phyloP scores from a whole-genome alignment of 2,329 filamentous ascomycete species.

The Onygena corvina region DNA sequence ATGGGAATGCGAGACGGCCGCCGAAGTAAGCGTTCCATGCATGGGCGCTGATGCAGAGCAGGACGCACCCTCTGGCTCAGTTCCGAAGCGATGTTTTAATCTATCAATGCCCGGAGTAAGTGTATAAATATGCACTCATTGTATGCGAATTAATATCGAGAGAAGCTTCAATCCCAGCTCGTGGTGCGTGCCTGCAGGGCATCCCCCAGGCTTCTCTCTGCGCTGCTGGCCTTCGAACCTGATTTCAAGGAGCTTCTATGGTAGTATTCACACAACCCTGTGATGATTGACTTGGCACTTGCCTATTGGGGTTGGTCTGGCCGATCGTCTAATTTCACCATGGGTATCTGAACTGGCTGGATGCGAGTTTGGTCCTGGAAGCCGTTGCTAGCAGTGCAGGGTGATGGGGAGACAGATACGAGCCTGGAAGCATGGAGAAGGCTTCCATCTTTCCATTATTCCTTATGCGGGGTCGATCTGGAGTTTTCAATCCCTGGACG shows the following conservation, averaged over 20 bases:
- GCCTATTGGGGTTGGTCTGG: background rate
- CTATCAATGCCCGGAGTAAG: too few species aligned
- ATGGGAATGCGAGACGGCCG: too few species aligned
- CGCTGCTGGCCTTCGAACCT: background rate
- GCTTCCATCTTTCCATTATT: background rate
- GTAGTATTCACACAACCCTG: slow-evolving; percentile 1
- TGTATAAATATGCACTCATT: background rate
- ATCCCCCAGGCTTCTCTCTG: background rate
- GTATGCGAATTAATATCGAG: background rate
- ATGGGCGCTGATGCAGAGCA: too few species aligned
- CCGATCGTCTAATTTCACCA: slow-evolving; percentile 9
- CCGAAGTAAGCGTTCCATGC: too few species aligned
- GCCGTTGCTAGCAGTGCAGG: slow-evolving; percentile 8
- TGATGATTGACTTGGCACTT: slow-evolving; percentile 2
- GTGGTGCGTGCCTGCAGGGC: background rate
- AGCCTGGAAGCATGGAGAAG: slow-evolving; percentile 6
- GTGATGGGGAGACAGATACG: background rate
- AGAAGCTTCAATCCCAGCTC: slow-evolving; percentile 4
- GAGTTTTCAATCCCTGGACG: background rate
- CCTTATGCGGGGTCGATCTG: slow-evolving; percentile 6
- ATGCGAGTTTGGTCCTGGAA: slow-evolving; percentile 8
- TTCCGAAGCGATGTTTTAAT: too few species aligned
- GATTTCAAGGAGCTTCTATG: background rate
- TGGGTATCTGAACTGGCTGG: background rate
- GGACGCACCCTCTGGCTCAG: too few species aligned